A percentile compares a stretch with the other conserved stretches of the same genome.
phyloP scores from a whole-genome alignment of 2,329 filamentous ascomycete genomes.

The Cytospora leucostoma region DNA sequence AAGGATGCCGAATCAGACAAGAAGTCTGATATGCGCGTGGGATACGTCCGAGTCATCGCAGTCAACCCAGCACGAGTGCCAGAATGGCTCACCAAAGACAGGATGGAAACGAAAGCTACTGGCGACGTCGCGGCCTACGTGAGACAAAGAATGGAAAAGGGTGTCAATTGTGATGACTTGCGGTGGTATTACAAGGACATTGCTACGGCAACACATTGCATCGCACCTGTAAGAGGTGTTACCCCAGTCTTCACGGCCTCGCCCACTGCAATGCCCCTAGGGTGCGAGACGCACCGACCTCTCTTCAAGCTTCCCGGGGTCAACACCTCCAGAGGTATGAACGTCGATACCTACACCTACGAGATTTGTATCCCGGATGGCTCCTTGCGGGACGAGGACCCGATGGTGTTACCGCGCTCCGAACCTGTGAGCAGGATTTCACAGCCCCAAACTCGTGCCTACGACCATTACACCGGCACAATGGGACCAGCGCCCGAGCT shows the following conservation, averaged over 20 bases:
- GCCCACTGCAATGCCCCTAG: not conserved
- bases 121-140: constrained; percentile 16
- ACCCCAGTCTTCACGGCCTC: constrained; percentile 20
- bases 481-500: not conserved
- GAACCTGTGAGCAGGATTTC: constrained; percentile 7
- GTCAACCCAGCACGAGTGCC: not conserved
- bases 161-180: constrained; percentile 21
- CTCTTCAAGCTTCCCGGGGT: constrained; percentile 11
- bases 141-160: constrained; percentile 8
- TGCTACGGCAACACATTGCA: constrained; percentile 11
- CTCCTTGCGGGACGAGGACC: not conserved
- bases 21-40: constrained; percentile 24
- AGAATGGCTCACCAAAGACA: constrained; percentile 22
- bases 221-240: constrained; percentile 21
- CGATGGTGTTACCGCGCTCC: not conserved
- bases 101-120: not conserved
- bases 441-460: constrained; percentile 4
- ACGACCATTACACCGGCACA: no score
- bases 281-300: constrained; percentile 10
- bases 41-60: constrained; percentile 22
- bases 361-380: constrained; percentile 14
- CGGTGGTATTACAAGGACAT: constrained; percentile 25
- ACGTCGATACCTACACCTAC: constrained; percentile 19
- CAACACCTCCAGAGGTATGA: not conserved
- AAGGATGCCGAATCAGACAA: constrained; percentile 15